phyloP scores from a whole-genome alignment of 2,329 filamentous ascomycete species.

The Cryphonectria parasitica region DNA sequence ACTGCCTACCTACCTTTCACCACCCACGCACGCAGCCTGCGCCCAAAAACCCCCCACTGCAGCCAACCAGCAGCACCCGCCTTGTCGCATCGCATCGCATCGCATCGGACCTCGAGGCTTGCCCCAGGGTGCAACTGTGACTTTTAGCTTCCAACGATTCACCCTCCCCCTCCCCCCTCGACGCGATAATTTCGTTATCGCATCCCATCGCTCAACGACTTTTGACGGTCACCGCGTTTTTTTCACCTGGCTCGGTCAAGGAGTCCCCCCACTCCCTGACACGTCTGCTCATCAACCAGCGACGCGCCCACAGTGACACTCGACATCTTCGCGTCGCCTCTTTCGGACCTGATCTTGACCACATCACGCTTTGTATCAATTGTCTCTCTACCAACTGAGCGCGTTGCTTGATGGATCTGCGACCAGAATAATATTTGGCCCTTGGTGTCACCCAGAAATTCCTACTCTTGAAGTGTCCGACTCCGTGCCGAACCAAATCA shows the following conservation, averaged over 20 bases:
- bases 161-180: constrained; percentile 3
- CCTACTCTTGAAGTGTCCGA: constrained; percentile 31
- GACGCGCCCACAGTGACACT: constrained; percentile 24
- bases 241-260: constrained; percentile 2
- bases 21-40: background rate
- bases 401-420: constrained; percentile 42
- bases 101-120: constrained; percentile 12
- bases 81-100: constrained; percentile 27
- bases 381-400: constrained; percentile 8
- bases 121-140: constrained; percentile 7
- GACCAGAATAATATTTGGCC: constrained; percentile 37
- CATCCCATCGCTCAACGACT: constrained; percentile 10
- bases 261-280: constrained; percentile 12
- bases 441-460: constrained; percentile 32
- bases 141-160: constrained; percentile 6
- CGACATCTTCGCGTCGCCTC: constrained; percentile 20
- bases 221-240: constrained; percentile 7
- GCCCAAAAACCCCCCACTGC: constrained; percentile 21
- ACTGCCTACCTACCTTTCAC: constrained; percentile 19
- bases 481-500: constrained; percentile 46
- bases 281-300: constrained; percentile 17
- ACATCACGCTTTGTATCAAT: constrained; percentile 12
- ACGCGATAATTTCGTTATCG: constrained; percentile 20
- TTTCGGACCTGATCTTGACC: constrained; percentile 14
- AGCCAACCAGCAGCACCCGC: constrained; percentile 23